These are phyloP conservation scores for Lachnellula willkommii DNA, from an alignment of 2,329 filamentous ascomycete genomes.

Conservation along the genomic window DNA sequence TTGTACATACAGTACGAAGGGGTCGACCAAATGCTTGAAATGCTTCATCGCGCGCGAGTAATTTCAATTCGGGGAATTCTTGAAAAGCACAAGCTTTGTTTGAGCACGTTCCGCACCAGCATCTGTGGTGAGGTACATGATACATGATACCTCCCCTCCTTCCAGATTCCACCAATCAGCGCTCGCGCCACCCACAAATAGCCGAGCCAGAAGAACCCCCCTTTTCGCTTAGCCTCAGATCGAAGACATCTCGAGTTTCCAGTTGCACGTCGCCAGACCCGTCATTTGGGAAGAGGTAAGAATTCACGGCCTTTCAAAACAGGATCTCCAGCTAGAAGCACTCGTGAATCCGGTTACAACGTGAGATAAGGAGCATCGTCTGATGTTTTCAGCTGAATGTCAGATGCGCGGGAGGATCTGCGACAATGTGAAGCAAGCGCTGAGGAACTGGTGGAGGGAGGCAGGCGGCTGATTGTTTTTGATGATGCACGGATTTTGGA, in stretches of 20 bases:
- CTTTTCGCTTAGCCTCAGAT: conserved; percentile 9
- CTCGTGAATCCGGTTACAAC: conserved; percentile 2
- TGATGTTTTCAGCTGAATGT: conserved; percentile 6
- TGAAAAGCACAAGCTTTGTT: background rate
- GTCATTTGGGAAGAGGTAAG: background rate
- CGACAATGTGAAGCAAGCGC: background rate
- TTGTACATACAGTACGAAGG: background rate
- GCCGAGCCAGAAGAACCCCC: background rate
- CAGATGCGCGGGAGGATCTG: background rate
- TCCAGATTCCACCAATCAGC: conserved; percentile 14
- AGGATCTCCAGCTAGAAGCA: conserved; percentile 6
- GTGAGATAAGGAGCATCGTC: conserved; percentile 5
- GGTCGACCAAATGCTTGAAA: background rate
- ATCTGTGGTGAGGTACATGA: background rate
- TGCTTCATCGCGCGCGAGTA: background rate
- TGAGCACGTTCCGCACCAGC: background rate
- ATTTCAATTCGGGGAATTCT: background rate
- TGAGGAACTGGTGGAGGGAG: background rate
- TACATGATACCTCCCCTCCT: background rate
- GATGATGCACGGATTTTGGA: background rate
- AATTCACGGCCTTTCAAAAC: background rate
- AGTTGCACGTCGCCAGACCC: conserved; percentile 5
- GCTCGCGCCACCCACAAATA: background rate
- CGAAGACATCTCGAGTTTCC: conserved; percentile 7
- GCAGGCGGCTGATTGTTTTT: background rate